Evolutionary conservation across 139 green algal species (phyloP), one percentile per base, ranked within the genome.

Genomic region (Spirogloea muscicola): DNA sequence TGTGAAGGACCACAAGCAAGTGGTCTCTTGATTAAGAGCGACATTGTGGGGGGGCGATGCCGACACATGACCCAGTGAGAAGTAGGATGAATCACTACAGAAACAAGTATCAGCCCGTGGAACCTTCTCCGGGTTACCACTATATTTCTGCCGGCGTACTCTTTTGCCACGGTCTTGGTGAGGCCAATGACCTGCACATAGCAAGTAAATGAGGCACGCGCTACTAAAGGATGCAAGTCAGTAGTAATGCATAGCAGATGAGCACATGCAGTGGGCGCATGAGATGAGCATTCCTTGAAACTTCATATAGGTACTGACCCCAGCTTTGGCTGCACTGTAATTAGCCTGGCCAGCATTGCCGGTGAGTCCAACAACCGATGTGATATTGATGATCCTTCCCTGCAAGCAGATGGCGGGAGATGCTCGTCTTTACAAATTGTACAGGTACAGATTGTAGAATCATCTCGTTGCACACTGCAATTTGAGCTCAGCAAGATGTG

Each of bases 331-430:
- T 18, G 76, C 62, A 42, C 62, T 48, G 51, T 82, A 89, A 66
- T 87, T 88, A 31, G 75, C 84, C 83, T 94, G 90, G 9, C 94
- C 94, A 18, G 91, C 86, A 68, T 99, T 98, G 48, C 95, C 95
- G 10, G 88, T 86, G 16, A 97, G 41, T 27, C 95, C 95, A 25
- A 98, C 92, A 9, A 99, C 94, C 0, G 91, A 97, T 1, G 91
- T 87, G 74, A 99, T 96, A 89, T 99, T 99, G 71, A 99, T 75
- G 69, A 99, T 96, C 72, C 94, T 85, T 1, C 94, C 94, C 72
- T 81, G 72, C 68, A 77, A 75, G n/a, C n/a, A n/a, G n/a, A n/a
- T n/a, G n/a, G n/a, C n/a, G n/a, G n/a, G n/a, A n/a, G n/a, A n/a
- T n/a, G n/a, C n/a, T n/a, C n/a, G n/a, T n/a, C n/a, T n/a, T n/a